These are phyloP conservation scores for Phytopythium mirpurense DNA, from an alignment of 352 stramenopile species.

Conservation along the genomic window DNA sequence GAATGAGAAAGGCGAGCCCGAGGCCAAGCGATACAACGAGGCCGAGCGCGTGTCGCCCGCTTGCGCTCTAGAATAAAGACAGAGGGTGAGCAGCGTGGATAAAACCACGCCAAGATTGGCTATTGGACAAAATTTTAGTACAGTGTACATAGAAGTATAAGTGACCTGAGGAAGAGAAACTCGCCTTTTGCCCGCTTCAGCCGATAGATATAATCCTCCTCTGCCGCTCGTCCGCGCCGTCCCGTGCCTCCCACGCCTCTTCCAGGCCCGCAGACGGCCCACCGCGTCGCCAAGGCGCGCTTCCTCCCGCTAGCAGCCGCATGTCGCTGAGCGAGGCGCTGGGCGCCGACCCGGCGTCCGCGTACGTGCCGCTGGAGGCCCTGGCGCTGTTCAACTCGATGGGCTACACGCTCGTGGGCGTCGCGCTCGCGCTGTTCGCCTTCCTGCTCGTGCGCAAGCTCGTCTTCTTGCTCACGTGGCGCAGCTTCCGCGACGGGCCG, in stretches of 20 bases:
- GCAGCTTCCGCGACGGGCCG: constrained; percentile 68
- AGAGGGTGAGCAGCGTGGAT: too few relatives aligned
- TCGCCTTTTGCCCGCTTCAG: too few relatives aligned
- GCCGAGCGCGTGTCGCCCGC: too few relatives aligned
- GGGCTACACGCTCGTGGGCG: constrained; percentile 45
- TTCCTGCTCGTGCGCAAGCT: constrained; percentile 67
- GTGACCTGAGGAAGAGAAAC: too few relatives aligned
- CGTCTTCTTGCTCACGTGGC: constrained; percentile 80
- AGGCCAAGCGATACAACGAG: too few relatives aligned
- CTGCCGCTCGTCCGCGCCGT: neutral
- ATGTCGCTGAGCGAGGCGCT: constrained; percentile 15
- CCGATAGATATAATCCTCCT: too few relatives aligned
- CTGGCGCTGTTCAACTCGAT: constrained; percentile 56
- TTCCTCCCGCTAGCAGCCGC: neutral
- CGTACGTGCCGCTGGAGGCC: constrained; percentile 43
- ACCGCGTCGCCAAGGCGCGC: neutral
- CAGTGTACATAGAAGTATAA: too few relatives aligned
- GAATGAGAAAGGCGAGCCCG: too few relatives aligned
- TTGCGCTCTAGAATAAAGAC: too few relatives aligned
- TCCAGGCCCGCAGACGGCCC: neutral
- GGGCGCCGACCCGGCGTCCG: constrained; percentile 38
- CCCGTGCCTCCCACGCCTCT: neutral
- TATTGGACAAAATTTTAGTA: too few relatives aligned
- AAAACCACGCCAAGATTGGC: too few relatives aligned
- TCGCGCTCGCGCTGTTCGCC: constrained; percentile 32